Evolutionary conservation across 2,329 filamentous ascomycete species (phyloP), one percentile per base, ranked within the genome.

Genomic region (Colletotrichum tanaceti): DNA sequence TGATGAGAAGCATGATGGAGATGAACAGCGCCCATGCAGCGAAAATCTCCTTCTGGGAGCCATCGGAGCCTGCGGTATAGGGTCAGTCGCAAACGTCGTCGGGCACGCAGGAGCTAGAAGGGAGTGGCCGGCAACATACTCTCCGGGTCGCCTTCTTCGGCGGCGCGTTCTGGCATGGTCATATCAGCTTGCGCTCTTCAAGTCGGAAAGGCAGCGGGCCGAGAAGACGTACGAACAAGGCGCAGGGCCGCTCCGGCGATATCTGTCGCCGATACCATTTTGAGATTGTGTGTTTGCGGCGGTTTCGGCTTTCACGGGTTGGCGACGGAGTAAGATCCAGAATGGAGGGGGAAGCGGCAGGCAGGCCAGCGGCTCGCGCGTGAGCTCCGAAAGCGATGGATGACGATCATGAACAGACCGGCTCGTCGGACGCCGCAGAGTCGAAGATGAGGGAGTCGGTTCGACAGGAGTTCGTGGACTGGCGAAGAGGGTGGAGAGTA

Each of bases 21-120:
- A 99, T 99, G 82, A 98, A 97, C 73, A 99, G 90, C 38, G 95
- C 94, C 94, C 93, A 98, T 83, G 96, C 98, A 75, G 94, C 92
- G 78, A 94, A 93, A 72, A 97, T 92, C 84, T 99, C 96, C 84
- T 97, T 94, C 80, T 97, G 67, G 55, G 93, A 71, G 44, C 65
- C 68, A 60, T 72, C 70, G 58, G 60, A 69, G 13, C 68, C 70
- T 72, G 58, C 7, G 22, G 53, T 52, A 32, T 47, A 16, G 13
- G 22, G 68, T 72, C 61, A 72, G 68, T 69, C 58, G 64, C 46
- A 58, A 38, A 63, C 32, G 58, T 54, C n/a, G 61, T 43, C n/a
- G 53, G 46, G 6, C 50, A 52, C 43, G 35, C 58, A 46, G 43
- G 14, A 20, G 20, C 39, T 50, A 20, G 35, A 49, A 55, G 44